Base-by-base conservation (phyloP, 805 yeast species). In the Hanseniaspora nectarophila region DNA sequence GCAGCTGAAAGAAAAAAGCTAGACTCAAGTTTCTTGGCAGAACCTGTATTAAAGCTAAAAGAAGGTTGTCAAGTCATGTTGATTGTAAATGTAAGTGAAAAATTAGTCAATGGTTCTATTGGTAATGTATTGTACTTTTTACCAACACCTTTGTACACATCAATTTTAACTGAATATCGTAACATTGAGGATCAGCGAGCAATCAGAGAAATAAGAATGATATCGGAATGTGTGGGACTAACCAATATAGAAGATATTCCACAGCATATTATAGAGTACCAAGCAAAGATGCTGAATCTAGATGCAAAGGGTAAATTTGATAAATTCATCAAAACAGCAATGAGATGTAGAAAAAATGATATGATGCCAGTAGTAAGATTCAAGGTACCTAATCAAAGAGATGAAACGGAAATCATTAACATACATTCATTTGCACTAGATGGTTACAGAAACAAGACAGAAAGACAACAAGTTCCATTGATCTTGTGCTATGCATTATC, bases 41-140 rank as follows among this genome's bases (percentile, higher is more conserved):
- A 82, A 26, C 73, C 74, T 54, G 62, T 59, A 6, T 61, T 92
- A 15, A 72, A 70, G 2, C 68, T 92, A 57, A 90, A 89, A 63
- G 80, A 77, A 51, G 87, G 86, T 34, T 94, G 96, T 0, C 98
- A 92, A 65, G 97, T 92, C 1, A 89, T 92, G 96, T 80, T 86
- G 73, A 68, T 92, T 57, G 86, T 85, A 60, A 92, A 92, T 63
- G 73, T 76, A 28, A 89, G 85, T 57, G 82, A 78, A 9, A 67
- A 72, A 2, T 69, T 92, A 35, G 97, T 92, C 38, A 92, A 92
- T 67, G 98, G 99, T 2, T 78, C 96, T 0, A 70, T 90, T 35
- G 99, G 99, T 0, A 77, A 73, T 35, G 82, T 92, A 1, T 54
- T 71, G 3, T 65, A 67, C 31, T 72, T 72, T 54, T 56, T 67